Evolutionary conservation across 2,329 filamentous ascomycete species (phyloP), one percentile per base, ranked within the genome.

Genomic region (Epichloe gansuensis): DNA sequence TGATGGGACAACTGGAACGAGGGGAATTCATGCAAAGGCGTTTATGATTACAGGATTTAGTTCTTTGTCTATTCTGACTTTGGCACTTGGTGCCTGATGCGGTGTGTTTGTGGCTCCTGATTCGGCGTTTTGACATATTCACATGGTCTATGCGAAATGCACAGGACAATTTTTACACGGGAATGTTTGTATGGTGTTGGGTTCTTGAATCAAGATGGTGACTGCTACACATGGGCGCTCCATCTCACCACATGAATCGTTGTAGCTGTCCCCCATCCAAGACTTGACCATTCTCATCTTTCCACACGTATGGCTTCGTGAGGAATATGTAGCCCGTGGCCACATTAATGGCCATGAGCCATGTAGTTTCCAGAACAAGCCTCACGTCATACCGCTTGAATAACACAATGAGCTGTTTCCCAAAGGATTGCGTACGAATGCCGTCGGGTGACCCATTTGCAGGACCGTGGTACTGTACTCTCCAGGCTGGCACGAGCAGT

Each of bases 191-290:
- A 5, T 38, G 4, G 15, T n/a, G 3, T 35, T 25, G 12, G 15
- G 2, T n/a, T 31, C 15, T 31, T 46, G 21, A 5, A 31, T 35
- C 25, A 15, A 6, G 1, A 17, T 31, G 31, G 31, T 11, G 31
- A 11, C 31, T 11, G 31, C 31, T 31, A 31, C 31, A 17, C 21
- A n/a, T 8, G 6, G 13, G n/a, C 9, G 2, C 27, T 21, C 13
- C 9, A n/a, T 8, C 3, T 63, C 68, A 89, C 86, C 86, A 94
- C 81, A 94, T 87, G 64, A 94, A 94, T 50, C 87, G 75, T 71
- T 93, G 87, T 54, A 80, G 65, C 17, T 70, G 71, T 3, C 80
- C 81, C 0, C 62, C 70, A 45, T 82, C 78, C 35, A 79, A 70
- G 3, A 78, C 45, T 5, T 61, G 67, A 8, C 78, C 79, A 27